Evolutionary conservation across 2,329 filamentous ascomycete species (phyloP).

Genomic region (Scedosporium aurantiacum): DNA sequence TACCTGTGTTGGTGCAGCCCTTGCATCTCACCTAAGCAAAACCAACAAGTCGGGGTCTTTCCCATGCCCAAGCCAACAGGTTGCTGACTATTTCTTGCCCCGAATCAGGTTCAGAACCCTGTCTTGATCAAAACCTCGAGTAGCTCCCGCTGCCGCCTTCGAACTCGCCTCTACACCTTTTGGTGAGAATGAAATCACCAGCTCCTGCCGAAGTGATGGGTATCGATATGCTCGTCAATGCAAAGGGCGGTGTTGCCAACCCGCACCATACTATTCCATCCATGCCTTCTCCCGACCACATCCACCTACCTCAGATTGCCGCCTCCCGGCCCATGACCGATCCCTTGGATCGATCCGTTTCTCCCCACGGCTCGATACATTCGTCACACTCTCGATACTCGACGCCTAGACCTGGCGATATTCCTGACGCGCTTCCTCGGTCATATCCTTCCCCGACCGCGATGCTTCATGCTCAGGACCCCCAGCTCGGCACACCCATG

Average conservation of each 20-base stretch:
- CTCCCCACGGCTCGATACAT: slow-evolving; percentile 49
- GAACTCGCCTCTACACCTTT: neutral
- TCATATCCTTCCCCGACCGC: slow-evolving; percentile 42
- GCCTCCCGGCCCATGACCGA: slow-evolving; percentile 14
- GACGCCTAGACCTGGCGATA: slow-evolving; percentile 23
- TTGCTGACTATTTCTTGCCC: neutral
- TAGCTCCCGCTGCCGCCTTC: neutral
- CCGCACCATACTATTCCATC: slow-evolving; percentile 8
- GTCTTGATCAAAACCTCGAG: neutral
- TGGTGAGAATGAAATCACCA: slow-evolving; percentile 11
- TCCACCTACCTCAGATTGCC: slow-evolving; percentile 16
- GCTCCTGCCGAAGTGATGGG: slow-evolving; percentile 12
- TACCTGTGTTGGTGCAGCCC: neutral
- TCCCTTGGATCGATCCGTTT: slow-evolving; percentile 42
- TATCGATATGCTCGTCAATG: slow-evolving; percentile 11
- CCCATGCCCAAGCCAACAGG: neutral
- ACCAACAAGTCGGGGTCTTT: neutral
- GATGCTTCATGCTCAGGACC: slow-evolving; percentile 24
- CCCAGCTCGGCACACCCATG: slow-evolving; percentile 24
- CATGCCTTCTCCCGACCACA: slow-evolving; percentile 15
- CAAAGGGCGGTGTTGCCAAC: slow-evolving; percentile 13
- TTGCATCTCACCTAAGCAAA: neutral
- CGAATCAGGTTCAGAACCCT: neutral
- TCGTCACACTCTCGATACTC: slow-evolving; percentile 43
- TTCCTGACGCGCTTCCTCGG: slow-evolving; percentile 5